phyloP scores from a whole-genome alignment of 2,329 filamentous ascomycete species.

The Scleromitrula shiraiana region DNA sequence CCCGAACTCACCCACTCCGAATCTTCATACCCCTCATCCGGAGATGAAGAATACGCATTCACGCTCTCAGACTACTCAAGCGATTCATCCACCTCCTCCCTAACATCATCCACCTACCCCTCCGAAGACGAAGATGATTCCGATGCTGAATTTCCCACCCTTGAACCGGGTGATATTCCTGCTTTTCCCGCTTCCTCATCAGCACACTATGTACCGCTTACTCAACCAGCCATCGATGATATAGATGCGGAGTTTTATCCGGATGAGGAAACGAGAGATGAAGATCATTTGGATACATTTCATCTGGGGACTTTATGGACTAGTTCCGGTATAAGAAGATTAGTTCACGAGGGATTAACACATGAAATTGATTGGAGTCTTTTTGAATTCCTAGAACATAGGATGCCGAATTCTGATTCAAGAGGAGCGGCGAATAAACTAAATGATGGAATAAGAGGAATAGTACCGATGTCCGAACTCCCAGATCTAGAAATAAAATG shows the following conservation, averaged over 20 bases:
- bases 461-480: conserved; percentile 52
- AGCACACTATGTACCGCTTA: conserved; percentile 60
- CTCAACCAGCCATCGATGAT: conserved; percentile 85
- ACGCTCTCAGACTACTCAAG: conserved; percentile 55
- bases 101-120: conserved; percentile 27
- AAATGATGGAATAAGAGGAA: too few relatives aligned
- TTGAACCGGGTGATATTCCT: conserved; percentile 66
- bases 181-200: conserved; percentile 69
- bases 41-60: conserved; percentile 47
- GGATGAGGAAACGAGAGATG: conserved; percentile 56
- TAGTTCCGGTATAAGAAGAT: conserved; percentile 79
- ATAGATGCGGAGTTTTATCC: conserved; percentile 80
- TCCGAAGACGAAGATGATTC: conserved; percentile 34
- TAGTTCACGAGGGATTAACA: conserved; percentile 59
- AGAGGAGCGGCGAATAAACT: too few relatives aligned
- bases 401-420: too few relatives aligned
- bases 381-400: conserved; percentile 66
- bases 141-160: conserved; percentile 46
- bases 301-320: conserved; percentile 79
- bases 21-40: conserved; percentile 25
- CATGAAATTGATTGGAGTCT: conserved; percentile 97
- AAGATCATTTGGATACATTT: conserved; percentile 77
- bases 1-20: conserved; percentile 32
- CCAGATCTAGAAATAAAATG: conserved; percentile 78
- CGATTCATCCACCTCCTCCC: too few relatives aligned